Evolutionary conservation across 495 filamentous ascomycete species (phyloP), one percentile per base, ranked within the genome.

Genomic region (Penicillium diatomitis): DNA sequence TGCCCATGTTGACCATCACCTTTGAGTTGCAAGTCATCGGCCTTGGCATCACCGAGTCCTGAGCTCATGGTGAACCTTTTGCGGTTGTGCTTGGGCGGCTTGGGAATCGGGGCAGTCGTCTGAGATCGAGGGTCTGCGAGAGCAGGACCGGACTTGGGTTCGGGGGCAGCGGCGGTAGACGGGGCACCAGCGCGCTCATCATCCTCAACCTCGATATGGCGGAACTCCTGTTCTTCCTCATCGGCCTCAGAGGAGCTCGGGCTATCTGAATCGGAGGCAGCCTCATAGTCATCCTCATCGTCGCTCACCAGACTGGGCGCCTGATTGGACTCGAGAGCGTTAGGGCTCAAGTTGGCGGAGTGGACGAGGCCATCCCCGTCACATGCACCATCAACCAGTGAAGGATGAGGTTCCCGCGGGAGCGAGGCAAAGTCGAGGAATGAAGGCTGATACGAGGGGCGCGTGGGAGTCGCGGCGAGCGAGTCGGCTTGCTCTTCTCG

Each of bases 281-380:
- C 75, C 43, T 74, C 77, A 50, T 82, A 83, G 56, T 89, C 86
- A 56, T 86, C 83, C 46, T 81, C 85, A 60, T 90, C 85, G 63
- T 96, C 90, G 67, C 86, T 90, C 53, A 95, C 87, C 46, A 96
- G 71, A 38, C 87, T 91, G 8, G 90, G 90, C 8, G 86, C 85
- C 38, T 76, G 75, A 62, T 91, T 90, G 56, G 86, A 87, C 33
- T 87, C 80, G 32, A 84, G 70, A 5, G 88, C 88, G 52, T 88
- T 80, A 6, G 90, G 89, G 56, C 86, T 91, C 34, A 92, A 69
- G 44, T 88, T 85, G 8, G 75, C 55, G 32, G 59, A 41, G 30
- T 70, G 71, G 42, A 81, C 77, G 48, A 80, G 61, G 31, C 74
- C 68, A 9, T 77, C 75, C 10, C 72, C 63, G 43, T 74, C 71